Conservation (phyloP, 1,284 basidiomycete genomes). For the Rhodotorula sp. region DNA sequence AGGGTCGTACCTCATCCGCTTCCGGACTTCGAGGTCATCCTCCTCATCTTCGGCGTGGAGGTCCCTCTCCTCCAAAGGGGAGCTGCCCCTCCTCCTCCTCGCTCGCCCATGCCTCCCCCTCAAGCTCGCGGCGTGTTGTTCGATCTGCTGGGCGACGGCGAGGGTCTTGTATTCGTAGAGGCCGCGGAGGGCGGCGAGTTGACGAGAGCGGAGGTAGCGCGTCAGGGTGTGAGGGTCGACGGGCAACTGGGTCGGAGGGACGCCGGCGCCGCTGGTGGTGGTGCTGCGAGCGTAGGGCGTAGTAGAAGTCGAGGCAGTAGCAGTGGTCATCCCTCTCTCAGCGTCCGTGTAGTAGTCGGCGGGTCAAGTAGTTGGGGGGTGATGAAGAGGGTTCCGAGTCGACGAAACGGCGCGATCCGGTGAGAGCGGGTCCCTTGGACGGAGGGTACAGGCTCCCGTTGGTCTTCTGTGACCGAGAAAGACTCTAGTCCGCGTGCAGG, state of each 20-base stretch:
- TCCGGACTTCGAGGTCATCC: conserved; percentile 24
- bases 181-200: conserved; percentile 31
- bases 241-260: conserved; percentile 29
- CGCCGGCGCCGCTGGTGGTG: background rate
- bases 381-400: no score
- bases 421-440: no score
- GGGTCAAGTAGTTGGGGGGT: background rate
- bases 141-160: conserved; percentile 21
- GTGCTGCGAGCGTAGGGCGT: background rate
- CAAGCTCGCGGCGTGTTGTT: conserved; percentile 15
- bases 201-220: conserved; percentile 26
- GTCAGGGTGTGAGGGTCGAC: conserved; percentile 23
- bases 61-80: conserved; percentile 19
- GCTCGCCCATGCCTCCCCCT: conserved; percentile 17
- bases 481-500: no score
- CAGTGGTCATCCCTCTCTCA: background rate
- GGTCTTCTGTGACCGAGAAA: no score
- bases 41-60: conserved; percentile 13
- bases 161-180: conserved; percentile 34
- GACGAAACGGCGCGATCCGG: no score
- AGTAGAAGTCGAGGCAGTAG: background rate
- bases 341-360: background rate
- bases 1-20: conserved; percentile 27
- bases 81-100: conserved; percentile 20
- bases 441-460: background rate